Evolutionary conservation across 495 filamentous ascomycete genomes (phyloP).

Genomic region (Aspergillus ellipticus): DNA sequence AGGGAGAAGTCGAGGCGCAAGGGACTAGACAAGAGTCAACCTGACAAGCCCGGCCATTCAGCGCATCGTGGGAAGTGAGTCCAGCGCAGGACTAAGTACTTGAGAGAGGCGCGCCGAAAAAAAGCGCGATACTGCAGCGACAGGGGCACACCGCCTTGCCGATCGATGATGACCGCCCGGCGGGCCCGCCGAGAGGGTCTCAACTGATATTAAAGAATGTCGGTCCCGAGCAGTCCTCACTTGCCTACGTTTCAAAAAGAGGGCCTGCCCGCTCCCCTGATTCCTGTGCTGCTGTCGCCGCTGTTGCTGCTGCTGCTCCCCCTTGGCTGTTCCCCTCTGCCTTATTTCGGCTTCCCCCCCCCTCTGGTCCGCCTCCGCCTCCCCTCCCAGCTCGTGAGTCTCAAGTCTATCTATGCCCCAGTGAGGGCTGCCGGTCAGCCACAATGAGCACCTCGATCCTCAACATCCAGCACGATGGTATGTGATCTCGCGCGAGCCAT

Average conservation of each 20-base stretch:
- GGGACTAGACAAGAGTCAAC: too few species aligned
- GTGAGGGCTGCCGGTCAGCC: constrained; percentile 35
- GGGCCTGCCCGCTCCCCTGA: neutral
- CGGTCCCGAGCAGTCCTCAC: too few species aligned
- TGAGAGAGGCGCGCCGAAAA: too few species aligned
- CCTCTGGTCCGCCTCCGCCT: neutral
- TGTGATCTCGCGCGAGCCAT: constrained; percentile 19
- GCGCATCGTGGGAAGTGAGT: too few species aligned
- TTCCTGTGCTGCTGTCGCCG: neutral
- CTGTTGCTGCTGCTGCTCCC: constrained; percentile 1
- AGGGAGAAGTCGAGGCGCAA: too few species aligned
- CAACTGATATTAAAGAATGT: neutral
- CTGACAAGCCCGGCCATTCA: too few species aligned
- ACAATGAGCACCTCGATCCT: constrained; percentile 51
- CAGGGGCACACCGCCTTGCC: too few species aligned
- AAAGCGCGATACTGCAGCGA: too few species aligned
- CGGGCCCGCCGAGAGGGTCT: too few species aligned
- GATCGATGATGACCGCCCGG: too few species aligned
- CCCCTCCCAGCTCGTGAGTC: constrained; percentile 1
- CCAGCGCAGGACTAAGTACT: too few species aligned
- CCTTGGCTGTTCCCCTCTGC: neutral
- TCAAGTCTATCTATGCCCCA: constrained; percentile 12
- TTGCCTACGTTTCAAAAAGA: constrained; percentile 30
- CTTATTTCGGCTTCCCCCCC: neutral
- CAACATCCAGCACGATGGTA: constrained; percentile 50